These are phyloP conservation scores for Colletotrichum eremochloae DNA, from an alignment of 2,329 filamentous ascomycete genomes.

Conservation along the genomic window DNA sequence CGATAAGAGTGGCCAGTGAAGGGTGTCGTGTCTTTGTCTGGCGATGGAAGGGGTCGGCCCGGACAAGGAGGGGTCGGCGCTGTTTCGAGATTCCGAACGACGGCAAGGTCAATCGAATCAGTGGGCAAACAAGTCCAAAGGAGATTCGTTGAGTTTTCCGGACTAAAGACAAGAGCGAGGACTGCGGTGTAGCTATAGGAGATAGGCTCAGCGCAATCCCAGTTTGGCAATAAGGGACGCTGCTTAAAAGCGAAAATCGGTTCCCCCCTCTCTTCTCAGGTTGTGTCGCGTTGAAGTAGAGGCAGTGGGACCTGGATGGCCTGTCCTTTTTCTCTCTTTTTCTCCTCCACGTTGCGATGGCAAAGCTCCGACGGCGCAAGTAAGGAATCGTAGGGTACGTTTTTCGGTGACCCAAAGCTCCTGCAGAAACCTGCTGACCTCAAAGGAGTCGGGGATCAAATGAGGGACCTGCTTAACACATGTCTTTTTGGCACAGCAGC, in stretches of 20 bases:
- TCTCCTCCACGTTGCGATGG: constrained; percentile 6
- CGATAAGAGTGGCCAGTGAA: constrained; percentile 37
- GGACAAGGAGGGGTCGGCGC: constrained; percentile 38
- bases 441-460: constrained; percentile 71
- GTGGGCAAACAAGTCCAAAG: constrained; percentile 5
- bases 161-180: background rate
- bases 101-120: constrained; percentile 23
- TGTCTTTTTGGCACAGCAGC: constrained; percentile 28
- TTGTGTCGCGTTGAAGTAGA: constrained; percentile 23
- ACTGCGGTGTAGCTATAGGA: background rate
- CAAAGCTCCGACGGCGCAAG: constrained; percentile 26
- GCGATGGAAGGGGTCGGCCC: constrained; percentile 38
- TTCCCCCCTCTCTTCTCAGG: constrained; percentile 6
- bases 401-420: constrained; percentile 57
- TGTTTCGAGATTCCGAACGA: constrained; percentile 41
- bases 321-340: constrained; percentile 25
- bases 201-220: constrained; percentile 5
- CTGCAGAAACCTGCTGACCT: constrained; percentile 89
- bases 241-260: constrained; percentile 4
- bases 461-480: constrained; percentile 42
- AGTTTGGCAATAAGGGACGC: background rate
- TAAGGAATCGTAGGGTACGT: constrained; percentile 32
- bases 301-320: constrained; percentile 6
- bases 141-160: background rate
- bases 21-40: constrained; percentile 40